Conservation (phyloP, 1,139 yeast genomes). For the Kodamaea sp. region DNA sequence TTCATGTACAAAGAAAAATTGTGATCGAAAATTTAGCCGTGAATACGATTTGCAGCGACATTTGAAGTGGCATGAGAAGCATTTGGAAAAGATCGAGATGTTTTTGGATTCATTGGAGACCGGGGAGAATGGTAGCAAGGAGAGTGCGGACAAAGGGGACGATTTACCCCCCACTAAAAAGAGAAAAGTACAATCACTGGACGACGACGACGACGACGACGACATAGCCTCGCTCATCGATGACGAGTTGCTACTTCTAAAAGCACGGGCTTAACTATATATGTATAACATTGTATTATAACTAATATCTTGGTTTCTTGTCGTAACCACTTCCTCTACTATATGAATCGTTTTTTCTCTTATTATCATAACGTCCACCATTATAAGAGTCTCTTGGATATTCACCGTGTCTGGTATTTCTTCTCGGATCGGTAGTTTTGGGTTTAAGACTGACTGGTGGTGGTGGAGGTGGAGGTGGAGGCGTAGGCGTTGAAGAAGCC, state of each 20-base stretch:
- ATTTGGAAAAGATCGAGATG: conserved; percentile 29
- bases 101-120: conserved; percentile 29
- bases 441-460: conserved; percentile 17
- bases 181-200: conserved; percentile 7
- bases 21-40: conserved; percentile 45
- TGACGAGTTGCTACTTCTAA: conserved; percentile 24
- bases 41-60: conserved; percentile 52
- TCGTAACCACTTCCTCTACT: conserved; percentile 27
- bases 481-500: conserved; percentile 13
- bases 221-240: conserved; percentile 31
- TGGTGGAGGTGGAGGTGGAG: conserved; percentile 28
- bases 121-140: neutral
- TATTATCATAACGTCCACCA: conserved; percentile 11
- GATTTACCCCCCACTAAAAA: conserved; percentile 4
- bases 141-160: neutral
- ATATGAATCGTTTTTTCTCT: conserved; percentile 26
- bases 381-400: conserved; percentile 5
- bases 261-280: conserved; percentile 13
- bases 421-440: conserved; percentile 10
- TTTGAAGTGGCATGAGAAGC: conserved; percentile 50
- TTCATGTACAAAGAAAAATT: conserved; percentile 44
- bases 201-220: conserved; percentile 10
- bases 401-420: conserved; percentile 7
- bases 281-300: neutral
- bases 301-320: conserved; percentile 30